Evolutionary conservation across 176 grass and related monocot species (phyloP), one percentile per base, ranked within the genome.

Genomic region (Phragmites australis): DNA sequence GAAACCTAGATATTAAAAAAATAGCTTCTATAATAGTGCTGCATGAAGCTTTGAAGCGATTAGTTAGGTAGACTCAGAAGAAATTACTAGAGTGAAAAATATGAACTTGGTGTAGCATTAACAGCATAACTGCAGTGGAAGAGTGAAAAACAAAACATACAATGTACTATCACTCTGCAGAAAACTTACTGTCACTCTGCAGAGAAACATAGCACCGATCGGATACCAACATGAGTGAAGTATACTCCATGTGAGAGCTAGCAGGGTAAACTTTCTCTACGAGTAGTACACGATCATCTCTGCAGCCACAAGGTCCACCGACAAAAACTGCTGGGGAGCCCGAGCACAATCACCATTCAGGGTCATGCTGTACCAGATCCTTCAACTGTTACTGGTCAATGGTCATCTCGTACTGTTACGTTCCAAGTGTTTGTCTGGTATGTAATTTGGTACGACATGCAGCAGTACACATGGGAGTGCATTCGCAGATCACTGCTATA

Each of bases 251-350:
- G 46, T 51, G 46, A 72, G 25, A 15, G 56, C 2, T n/a, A 31
- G 13, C 39, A 18, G 51, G 34, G 37, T 44, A 25, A 25, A 27
- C 0, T 56, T 26, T 27, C 13, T 43, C 14, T 30, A 30, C 15
- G 6, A 70, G 43, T 9, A 15, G 11, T 40, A 56, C 49, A 1
- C 21, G n/a, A 30, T 59, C 25, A 58, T 60, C 57, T 41, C 21
- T 74, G 52, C 34, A 57, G 51, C 72, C 37, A 57, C 72, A 57
- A 75, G 52, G 52, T 58, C 7, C 39, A 58, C 72, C 52, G 32
- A 75, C 37, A 58, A 29, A 43, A 12, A 27, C 37, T 43, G 22
- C 22, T 23, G 27, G 50, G 3, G 12, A 16, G 30, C 13, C 2
- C 16, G 6, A 16, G 51, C 52, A 42, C 22, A 34, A 43, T 74